Evolutionary conservation across 495 filamentous ascomycete species (phyloP), one percentile per base, ranked within the genome.

Genomic region (Tuber melanosporum): DNA sequence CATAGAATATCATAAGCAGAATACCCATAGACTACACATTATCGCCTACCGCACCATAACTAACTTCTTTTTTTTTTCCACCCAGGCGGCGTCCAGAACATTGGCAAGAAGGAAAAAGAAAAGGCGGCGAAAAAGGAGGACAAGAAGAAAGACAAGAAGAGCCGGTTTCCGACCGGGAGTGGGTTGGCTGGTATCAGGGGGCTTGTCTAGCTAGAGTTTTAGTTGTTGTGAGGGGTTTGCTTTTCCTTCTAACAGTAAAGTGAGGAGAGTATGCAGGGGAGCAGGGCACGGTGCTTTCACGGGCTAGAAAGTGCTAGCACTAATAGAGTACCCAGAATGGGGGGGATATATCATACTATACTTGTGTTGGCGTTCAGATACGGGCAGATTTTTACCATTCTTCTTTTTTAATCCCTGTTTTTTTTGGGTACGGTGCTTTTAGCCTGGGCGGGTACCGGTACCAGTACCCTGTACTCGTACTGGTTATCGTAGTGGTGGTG

Each of bases 51-150:
- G 14, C 17, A 66, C 26, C 10, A 4, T 36, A 66, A 46, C 26
- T 74, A 43, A 74, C 44, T n/a, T 49, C 62, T 57, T 62, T 62
- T 26, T n/a, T 57, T 3, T 32, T 10, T 43, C 42, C 22, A 26
- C 52, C 52, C 32, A 90, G 89, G 86, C 20, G 88, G 89, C 14
- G 86, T 89, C 0, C 88, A 90, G 82, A 90, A 90, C 79, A 83
- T 86, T 52, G 84, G 86, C 74, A 86, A 85, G 70, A 85, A 84
- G 71, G 83, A 83, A 45, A 81, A 84, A 19, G 86, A 86, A 49
- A 89, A 88, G 77, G 86, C 88, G 4, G 87, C 86, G 57, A 86
- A 88, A 52, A 76, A 85, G 84, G 75, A 87, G 0, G 86, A 86
- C 19, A 41, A 71, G 42, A 88, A 88, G 73, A 87, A 88, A 77